Evolutionary conservation across 768 basidiomycete species (phyloP).

Genomic region (Termitomyces sp.): DNA sequence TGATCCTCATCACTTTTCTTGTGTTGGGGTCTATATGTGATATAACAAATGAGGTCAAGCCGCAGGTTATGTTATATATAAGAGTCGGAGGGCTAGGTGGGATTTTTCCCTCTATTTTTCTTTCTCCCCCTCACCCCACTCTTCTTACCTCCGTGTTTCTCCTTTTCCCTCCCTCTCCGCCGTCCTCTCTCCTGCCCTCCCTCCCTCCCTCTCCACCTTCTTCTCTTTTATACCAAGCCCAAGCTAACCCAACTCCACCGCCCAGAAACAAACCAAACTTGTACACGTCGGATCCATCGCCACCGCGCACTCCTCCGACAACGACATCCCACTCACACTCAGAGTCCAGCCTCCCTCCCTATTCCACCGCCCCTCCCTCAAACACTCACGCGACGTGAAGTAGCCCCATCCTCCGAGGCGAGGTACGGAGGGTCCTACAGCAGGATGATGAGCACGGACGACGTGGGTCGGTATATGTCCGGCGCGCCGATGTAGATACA

Average conservation of each 20-base stretch:
- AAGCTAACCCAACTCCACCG: neutral
- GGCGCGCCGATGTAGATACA: slow-evolving; percentile 5
- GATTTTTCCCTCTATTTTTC: neutral
- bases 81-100: slow-evolving; percentile 67
- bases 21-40: slow-evolving; percentile 84
- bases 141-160: no score
- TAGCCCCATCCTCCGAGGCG: slow-evolving; percentile 31
- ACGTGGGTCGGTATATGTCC: slow-evolving; percentile 27
- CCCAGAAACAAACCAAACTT: slow-evolving; percentile 56
- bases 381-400: slow-evolving; percentile 35
- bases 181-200: no score
- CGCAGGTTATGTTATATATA: slow-evolving; percentile 64
- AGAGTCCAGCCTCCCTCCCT: slow-evolving; percentile 26
- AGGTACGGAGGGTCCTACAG: slow-evolving; percentile 6
- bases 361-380: slow-evolving; percentile 14
- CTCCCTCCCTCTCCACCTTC: no score
- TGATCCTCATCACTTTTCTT: slow-evolving; percentile 65
- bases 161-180: no score
- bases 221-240: neutral
- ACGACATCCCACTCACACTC: slow-evolving; percentile 38
- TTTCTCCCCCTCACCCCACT: no score
- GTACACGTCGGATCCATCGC: slow-evolving; percentile 21
- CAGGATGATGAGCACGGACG: slow-evolving; percentile 20
- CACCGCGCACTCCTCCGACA: slow-evolving; percentile 16
- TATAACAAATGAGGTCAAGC: slow-evolving; percentile 67